Percentiles rank a stretch among this genome's conserved stretches.
These are phyloP conservation scores for Arthroderma uncinatum DNA, from an alignment of 2,329 filamentous ascomycete genomes.

Conservation along the genomic window DNA sequence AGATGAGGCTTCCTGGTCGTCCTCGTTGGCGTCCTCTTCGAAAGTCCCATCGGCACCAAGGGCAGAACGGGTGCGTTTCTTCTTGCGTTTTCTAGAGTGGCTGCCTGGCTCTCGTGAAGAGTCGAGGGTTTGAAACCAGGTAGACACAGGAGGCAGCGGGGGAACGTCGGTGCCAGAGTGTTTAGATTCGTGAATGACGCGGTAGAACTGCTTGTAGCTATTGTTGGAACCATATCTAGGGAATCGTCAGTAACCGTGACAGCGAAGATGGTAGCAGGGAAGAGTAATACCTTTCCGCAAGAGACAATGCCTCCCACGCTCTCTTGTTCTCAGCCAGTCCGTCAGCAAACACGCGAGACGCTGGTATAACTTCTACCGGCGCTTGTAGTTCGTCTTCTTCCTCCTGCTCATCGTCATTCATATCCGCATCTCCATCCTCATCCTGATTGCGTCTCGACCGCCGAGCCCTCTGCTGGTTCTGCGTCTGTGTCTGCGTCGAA, in stretches of 20 bases:
- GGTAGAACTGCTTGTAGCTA: conserved; percentile 50
- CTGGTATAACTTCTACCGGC: conserved; percentile 32
- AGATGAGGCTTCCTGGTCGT: neutral
- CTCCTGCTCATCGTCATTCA: conserved; percentile 23
- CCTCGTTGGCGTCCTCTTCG: neutral
- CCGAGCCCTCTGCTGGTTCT: conserved; percentile 25
- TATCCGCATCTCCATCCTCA: conserved; percentile 20
- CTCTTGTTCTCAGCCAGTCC: conserved; percentile 24
- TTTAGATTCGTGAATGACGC: conserved; percentile 50
- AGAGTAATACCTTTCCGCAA: conserved; percentile 31
- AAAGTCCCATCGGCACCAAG: neutral
- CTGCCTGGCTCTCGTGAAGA: conserved; percentile 23
- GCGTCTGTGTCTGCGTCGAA: conserved; percentile 10
- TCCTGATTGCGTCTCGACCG: conserved; percentile 20
- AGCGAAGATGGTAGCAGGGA: neutral
- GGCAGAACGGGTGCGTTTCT: conserved; percentile 6
- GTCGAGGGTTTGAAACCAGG: conserved; percentile 47
- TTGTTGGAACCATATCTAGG: conserved; percentile 47
- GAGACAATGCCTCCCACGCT: conserved; percentile 29
- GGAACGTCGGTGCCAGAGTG: conserved; percentile 42
- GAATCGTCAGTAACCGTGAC: neutral
- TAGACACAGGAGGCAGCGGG: conserved; percentile 44
- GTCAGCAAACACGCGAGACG: conserved; percentile 28
- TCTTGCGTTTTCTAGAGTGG: conserved; percentile 18
- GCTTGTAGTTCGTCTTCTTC: conserved; percentile 31